Percentiles rank a stretch among this genome's conserved stretches.
Conservation (phyloP, 2,329 filamentous ascomycete genomes). For the Macrophomina phaseolina region DNA sequence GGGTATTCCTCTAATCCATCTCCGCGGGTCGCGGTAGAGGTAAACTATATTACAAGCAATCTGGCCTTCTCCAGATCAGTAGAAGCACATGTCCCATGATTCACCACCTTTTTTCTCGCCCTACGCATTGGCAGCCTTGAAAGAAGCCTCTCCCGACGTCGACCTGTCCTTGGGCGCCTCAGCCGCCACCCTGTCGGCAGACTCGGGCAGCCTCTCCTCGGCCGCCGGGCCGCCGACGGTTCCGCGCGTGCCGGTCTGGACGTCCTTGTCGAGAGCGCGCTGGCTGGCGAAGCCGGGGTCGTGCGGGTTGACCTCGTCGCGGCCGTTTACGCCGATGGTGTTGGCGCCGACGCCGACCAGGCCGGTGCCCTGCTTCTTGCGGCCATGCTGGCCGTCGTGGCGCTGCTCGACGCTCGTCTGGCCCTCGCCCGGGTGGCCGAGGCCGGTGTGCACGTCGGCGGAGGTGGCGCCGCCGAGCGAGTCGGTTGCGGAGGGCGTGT, state of each 20-base stretch:
- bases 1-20: neutral
- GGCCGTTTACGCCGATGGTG: constrained; percentile 31
- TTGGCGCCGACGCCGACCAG: constrained; percentile 51
- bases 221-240: constrained; percentile 39
- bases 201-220: constrained; percentile 44
- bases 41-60: neutral
- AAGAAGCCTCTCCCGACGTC: neutral
- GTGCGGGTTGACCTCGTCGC: constrained; percentile 36
- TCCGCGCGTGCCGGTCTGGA: constrained; percentile 40
- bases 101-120: neutral
- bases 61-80: neutral
- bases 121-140: neutral
- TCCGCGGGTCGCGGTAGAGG: too few relatives aligned
- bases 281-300: constrained; percentile 44
- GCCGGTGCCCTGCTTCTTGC: constrained; percentile 50
- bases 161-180: constrained; percentile 31
- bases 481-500: constrained; percentile 49
- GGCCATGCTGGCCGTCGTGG: constrained; percentile 52
- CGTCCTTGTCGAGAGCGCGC: constrained; percentile 45
- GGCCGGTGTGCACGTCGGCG: constrained; percentile 58
- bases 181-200: constrained; percentile 35
- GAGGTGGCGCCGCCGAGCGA: constrained; percentile 61
- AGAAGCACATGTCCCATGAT: neutral
- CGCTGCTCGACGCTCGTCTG: constrained; percentile 55
- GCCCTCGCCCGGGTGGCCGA: constrained; percentile 59